Evolutionary conservation across 2,329 filamentous ascomycete species (phyloP).

Genomic region (Podosphaera fusca): DNA sequence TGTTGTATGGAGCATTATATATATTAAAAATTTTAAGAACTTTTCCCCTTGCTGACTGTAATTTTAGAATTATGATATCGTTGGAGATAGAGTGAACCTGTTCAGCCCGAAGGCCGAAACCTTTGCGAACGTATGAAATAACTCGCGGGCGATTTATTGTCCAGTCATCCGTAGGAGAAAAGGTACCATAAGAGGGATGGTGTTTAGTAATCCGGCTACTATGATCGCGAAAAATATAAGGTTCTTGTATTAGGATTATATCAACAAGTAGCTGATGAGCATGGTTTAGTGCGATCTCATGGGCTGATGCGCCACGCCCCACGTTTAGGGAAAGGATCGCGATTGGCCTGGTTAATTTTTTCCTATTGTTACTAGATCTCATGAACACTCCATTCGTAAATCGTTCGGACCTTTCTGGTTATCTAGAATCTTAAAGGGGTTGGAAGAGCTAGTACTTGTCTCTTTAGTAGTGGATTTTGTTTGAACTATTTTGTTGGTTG

Average conservation of each 20-base stretch:
- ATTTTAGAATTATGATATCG: too few relatives aligned
- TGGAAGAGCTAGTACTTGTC: too few relatives aligned
- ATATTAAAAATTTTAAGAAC: too few relatives aligned
- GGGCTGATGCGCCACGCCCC: background rate
- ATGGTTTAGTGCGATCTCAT: background rate
- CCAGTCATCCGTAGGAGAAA: too few relatives aligned
- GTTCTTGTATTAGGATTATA: background rate
- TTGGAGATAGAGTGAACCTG: background rate
- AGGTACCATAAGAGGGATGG: background rate
- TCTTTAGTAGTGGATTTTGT: too few relatives aligned
- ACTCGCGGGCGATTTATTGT: too few relatives aligned
- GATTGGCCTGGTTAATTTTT: background rate
- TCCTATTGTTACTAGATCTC: too few relatives aligned
- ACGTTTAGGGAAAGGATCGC: background rate
- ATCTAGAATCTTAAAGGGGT: too few relatives aligned
- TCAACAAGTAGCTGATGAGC: background rate
- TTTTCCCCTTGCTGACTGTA: too few relatives aligned
- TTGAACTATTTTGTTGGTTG: background rate
- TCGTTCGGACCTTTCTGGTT: too few relatives aligned
- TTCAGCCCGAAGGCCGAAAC: background rate
- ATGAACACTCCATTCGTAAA: too few relatives aligned
- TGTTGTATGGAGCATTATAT: too few relatives aligned
- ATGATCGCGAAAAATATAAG: background rate
- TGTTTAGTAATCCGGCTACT: background rate
- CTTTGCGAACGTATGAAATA: background rate